Percentiles rank a stretch among this genome's conserved stretches.
These are phyloP conservation scores for Madurella mycetomatis DNA, from an alignment of 2,329 filamentous ascomycete species.

Conservation along the genomic window DNA sequence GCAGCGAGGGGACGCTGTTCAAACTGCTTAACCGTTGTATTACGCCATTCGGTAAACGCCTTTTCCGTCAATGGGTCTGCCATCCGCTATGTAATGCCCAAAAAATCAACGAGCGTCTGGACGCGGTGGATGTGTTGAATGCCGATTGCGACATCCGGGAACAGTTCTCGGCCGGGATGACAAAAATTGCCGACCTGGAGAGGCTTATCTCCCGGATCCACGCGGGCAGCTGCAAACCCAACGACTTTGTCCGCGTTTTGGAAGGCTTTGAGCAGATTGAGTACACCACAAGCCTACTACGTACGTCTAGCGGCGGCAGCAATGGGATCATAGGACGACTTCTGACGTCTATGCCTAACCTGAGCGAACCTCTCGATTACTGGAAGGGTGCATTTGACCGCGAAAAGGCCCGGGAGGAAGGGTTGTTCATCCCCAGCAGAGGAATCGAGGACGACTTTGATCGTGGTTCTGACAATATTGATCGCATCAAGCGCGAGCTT, in stretches of 20 bases:
- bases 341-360: constrained; percentile 78
- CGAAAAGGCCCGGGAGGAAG: constrained; percentile 69
- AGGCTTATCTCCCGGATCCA: constrained; percentile 91
- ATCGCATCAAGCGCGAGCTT: constrained; percentile 69
- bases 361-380: constrained; percentile 67
- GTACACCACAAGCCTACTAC: constrained; percentile 80
- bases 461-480: constrained; percentile 69
- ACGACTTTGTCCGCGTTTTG: constrained; percentile 88
- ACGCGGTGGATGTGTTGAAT: constrained; percentile 91
- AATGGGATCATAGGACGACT: constrained; percentile 82
- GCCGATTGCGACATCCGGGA: constrained; percentile 75
- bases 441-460: constrained; percentile 94
- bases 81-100: constrained; percentile 83
- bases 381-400: constrained; percentile 94
- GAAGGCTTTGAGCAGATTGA: constrained; percentile 98
- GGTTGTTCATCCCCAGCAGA: constrained; percentile 75
- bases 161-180: constrained; percentile 81
- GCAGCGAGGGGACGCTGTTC: constrained; percentile 82
- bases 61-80: constrained; percentile 96
- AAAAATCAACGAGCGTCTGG: constrained; percentile 88
- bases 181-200: constrained; percentile 90
- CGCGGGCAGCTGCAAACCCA: constrained; percentile 77
- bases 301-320: constrained; percentile 62
- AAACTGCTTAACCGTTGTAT: constrained; percentile 87
- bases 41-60: constrained; percentile 92